These are phyloP conservation scores for Dactylellina leptospora DNA, from an alignment of 2,329 filamentous ascomycete genomes.

Conservation along the genomic window DNA sequence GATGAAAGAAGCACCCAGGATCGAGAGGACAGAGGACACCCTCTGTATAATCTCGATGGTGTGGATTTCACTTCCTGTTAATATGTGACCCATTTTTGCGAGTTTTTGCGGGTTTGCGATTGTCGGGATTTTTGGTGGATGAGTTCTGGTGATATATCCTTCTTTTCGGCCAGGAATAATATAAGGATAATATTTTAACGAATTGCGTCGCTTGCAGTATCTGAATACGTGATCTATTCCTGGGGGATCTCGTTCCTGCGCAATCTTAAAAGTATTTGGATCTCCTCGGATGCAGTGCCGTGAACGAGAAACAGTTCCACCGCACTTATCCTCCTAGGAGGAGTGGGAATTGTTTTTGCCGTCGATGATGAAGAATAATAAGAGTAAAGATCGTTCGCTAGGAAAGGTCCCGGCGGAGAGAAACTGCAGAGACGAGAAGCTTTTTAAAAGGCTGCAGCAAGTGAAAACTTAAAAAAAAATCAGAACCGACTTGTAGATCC, in stretches of 20 bases:
- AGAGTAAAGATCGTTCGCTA: constrained; percentile 17
- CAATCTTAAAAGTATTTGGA: not conserved
- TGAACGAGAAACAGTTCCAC: constrained; percentile 10
- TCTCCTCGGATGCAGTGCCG: not conserved
- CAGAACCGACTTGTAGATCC: constrained; percentile 47
- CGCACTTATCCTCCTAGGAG: constrained; percentile 31
- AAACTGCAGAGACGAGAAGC: constrained; percentile 27
- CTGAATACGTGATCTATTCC: not conserved
- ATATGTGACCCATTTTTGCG: constrained; percentile 33
- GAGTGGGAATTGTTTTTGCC: constrained; percentile 6
- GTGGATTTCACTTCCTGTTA: constrained; percentile 18
- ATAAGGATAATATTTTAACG: not conserved
- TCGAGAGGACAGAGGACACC: constrained; percentile 73
- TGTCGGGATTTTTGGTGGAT: not conserved
- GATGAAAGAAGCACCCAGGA: constrained; percentile 76
- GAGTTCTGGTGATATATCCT: not conserved
- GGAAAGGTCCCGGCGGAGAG: constrained; percentile 36
- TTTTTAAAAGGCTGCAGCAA: constrained; percentile 43
- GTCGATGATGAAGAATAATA: constrained; percentile 9
- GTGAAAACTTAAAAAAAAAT: constrained; percentile 38
- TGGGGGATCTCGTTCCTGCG: not conserved
- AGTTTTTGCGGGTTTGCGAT: not conserved
- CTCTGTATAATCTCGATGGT: constrained; percentile 58
- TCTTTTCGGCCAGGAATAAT: not conserved
- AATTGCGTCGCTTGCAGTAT: not conserved